These are phyloP conservation scores for Yamadazyma sp. DNA, from an alignment of 805 yeast genomes.

Conservation along the genomic window DNA sequence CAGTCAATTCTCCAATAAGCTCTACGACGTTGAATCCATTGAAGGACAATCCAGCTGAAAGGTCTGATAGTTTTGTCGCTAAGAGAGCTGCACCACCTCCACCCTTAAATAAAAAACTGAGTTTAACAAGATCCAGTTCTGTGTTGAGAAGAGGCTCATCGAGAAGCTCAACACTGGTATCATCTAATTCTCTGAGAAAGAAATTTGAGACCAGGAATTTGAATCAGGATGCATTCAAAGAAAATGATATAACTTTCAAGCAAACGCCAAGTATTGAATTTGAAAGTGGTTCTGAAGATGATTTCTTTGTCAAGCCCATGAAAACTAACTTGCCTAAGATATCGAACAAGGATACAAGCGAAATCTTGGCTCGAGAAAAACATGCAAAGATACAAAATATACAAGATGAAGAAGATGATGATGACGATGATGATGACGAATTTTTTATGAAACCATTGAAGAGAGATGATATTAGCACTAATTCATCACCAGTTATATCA, in stretches of 20 bases:
- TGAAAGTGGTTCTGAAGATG: slow-evolving; percentile 27
- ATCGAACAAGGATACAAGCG: slow-evolving; percentile 2
- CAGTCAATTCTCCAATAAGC: slow-evolving; percentile 28
- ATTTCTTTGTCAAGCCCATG: slow-evolving; percentile 29
- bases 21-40: slow-evolving; percentile 32
- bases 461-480: slow-evolving; percentile 3
- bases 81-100: slow-evolving; percentile 72
- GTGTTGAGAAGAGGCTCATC: slow-evolving; percentile 9
- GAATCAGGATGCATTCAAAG: slow-evolving; percentile 54
- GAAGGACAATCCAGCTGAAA: slow-evolving; percentile 17
- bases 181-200: slow-evolving; percentile 5
- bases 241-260: slow-evolving; percentile 71
- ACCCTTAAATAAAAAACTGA: slow-evolving; percentile 30
- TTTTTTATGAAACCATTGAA: slow-evolving; percentile 51
- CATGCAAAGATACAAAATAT: not conserved
- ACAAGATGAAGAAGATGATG: slow-evolving; percentile 1
- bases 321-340: slow-evolving; percentile 3
- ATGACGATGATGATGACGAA: slow-evolving; percentile 43
- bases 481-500: not conserved
- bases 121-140: slow-evolving; percentile 9
- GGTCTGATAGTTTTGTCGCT: slow-evolving; percentile 49
- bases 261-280: slow-evolving; percentile 39
- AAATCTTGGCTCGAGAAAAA: not conserved
- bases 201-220: slow-evolving; percentile 9
- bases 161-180: slow-evolving; percentile 11